These are phyloP conservation scores for Blastobotrys illinoisensis DNA, from an alignment of 1,139 yeast genomes.

Conservation along the genomic window DNA sequence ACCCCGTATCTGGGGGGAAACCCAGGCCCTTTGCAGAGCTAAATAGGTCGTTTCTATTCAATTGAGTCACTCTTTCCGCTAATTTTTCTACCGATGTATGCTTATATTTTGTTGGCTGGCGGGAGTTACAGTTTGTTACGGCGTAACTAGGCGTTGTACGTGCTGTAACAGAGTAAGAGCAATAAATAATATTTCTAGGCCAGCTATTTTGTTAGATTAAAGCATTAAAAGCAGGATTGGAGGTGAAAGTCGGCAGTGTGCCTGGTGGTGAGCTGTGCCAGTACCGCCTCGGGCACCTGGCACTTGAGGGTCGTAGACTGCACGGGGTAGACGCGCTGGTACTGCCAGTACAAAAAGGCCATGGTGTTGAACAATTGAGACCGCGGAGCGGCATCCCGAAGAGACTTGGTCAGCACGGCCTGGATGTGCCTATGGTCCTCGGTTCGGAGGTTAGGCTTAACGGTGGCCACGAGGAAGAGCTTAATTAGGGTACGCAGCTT, in stretches of 20 bases:
- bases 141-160: too few relatives aligned
- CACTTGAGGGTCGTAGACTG: not conserved
- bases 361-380: not conserved
- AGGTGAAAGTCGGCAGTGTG: not conserved
- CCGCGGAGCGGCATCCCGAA: not conserved
- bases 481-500: not conserved
- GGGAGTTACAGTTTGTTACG: too few relatives aligned
- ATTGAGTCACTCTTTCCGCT: too few relatives aligned
- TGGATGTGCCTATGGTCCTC: constrained; percentile 2
- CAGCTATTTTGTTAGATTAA: too few relatives aligned
- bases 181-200: too few relatives aligned
- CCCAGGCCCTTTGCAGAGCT: too few relatives aligned
- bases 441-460: not conserved
- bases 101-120: too few relatives aligned
- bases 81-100: too few relatives aligned
- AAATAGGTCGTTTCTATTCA: too few relatives aligned
- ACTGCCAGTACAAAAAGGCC: constrained; percentile 5
- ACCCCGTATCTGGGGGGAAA: too few relatives aligned
- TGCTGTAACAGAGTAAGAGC: too few relatives aligned
- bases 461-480: not conserved
- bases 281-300: not conserved
- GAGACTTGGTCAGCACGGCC: constrained; percentile 1
- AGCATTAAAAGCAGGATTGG: not conserved
- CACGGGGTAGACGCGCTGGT: not conserved
- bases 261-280: not conserved